Evolutionary conservation across 352 stramenopile genomes (phyloP).

Genomic region (Globisporangium paroecandrum): DNA sequence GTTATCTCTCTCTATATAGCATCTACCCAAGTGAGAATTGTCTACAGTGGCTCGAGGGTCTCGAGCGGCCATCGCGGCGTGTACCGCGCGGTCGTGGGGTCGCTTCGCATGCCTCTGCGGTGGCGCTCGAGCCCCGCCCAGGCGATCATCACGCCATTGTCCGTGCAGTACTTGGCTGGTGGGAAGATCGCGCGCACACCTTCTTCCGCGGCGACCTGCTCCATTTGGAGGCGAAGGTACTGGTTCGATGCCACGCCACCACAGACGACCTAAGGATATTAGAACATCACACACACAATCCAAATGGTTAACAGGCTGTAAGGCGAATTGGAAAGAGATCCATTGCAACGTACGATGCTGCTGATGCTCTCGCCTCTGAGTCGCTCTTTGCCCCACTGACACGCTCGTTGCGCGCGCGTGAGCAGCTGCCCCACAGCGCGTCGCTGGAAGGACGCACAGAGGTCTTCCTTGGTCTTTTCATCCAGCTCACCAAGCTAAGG

Average conservation of each 20-base stretch:
- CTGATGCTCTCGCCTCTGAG: slow-evolving; percentile 42
- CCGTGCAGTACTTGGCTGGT: slow-evolving; percentile 92
- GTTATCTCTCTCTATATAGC: not conserved
- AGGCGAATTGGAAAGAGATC: not conserved
- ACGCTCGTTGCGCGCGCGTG: slow-evolving; percentile 84
- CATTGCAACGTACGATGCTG: slow-evolving; percentile 58
- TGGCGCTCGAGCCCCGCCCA: slow-evolving; percentile 90
- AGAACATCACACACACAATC: not conserved
- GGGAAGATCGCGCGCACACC: slow-evolving; percentile 46
- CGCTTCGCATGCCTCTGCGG: slow-evolving; percentile 47
- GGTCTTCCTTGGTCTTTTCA: slow-evolving; percentile 66
- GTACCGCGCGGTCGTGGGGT: slow-evolving; percentile 53
- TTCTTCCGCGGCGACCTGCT: slow-evolving; percentile 51
- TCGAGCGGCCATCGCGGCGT: slow-evolving; percentile 75
- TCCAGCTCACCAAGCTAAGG: slow-evolving; percentile 44
- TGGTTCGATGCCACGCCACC: slow-evolving; percentile 97
- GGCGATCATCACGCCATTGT: slow-evolving; percentile 97
- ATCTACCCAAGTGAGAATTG: not conserved
- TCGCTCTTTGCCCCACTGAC: slow-evolving; percentile 70
- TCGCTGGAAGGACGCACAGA: slow-evolving; percentile 94
- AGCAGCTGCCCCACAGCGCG: slow-evolving; percentile 56
- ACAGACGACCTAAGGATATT: slow-evolving; percentile 81
- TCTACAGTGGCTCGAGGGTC: slow-evolving; percentile 43
- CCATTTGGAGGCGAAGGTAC: slow-evolving; percentile 88
- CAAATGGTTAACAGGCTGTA: not conserved